Conservation (phyloP, 2,329 filamentous ascomycete genomes). For the Penicillium sp. region DNA sequence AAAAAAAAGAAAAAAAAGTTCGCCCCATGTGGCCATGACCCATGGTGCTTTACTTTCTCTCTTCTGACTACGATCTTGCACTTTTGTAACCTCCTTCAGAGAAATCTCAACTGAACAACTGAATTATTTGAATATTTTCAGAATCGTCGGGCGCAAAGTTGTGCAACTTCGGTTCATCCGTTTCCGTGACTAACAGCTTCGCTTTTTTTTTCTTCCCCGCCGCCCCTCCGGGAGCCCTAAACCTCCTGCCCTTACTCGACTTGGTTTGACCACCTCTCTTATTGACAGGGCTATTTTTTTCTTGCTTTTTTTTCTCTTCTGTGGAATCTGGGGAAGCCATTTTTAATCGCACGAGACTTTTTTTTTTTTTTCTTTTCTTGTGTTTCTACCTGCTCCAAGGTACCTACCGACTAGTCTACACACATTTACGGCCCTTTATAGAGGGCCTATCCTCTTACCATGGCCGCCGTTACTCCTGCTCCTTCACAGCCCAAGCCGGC, state of each 20-base stretch:
- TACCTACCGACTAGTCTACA: conserved; percentile 9
- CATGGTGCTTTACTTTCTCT: conserved; percentile 1
- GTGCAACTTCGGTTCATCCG: conserved; percentile 19
- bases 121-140: not conserved
- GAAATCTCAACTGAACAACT: too few species aligned
- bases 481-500: conserved; percentile 28
- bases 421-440: conserved; percentile 26
- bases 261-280: conserved; percentile 14
- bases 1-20: not conserved
- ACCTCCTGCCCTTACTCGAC: conserved; percentile 4
- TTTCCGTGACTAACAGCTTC: conserved; percentile 41
- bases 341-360: conserved; percentile 12
- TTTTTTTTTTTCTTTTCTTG: conserved; percentile 14
- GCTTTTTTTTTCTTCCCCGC: conserved; percentile 20
- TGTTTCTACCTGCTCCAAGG: conserved; percentile 12
- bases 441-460: conserved; percentile 27
- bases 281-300: conserved; percentile 20
- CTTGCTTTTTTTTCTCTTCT: conserved; percentile 18
- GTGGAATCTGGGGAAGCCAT: conserved; percentile 34
- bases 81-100: too few species aligned
- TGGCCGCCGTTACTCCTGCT: conserved; percentile 29
- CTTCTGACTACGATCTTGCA: not conserved
- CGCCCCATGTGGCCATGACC: conserved; percentile 15
- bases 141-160: not conserved
- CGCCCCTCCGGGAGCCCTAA: conserved; percentile 26